Conservation (phyloP, 805 yeast species). For the Wickerhamomyces silvicola region DNA sequence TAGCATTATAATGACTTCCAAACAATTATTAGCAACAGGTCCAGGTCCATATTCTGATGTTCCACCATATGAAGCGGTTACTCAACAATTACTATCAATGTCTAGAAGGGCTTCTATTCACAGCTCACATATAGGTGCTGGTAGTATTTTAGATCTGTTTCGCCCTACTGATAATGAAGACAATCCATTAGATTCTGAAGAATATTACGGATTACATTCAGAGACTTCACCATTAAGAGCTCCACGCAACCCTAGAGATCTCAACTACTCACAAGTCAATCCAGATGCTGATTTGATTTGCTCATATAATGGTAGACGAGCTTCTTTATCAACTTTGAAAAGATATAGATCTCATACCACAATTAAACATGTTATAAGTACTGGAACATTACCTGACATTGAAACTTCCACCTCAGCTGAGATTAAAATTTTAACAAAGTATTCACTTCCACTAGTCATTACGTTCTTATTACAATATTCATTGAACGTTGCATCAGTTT, state of each 20-base stretch:
- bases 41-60: constrained; percentile 21
- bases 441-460: constrained; percentile 55
- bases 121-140: constrained; percentile 12
- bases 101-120: constrained; percentile 17
- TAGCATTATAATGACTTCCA: constrained; percentile 3
- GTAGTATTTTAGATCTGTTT: constrained; percentile 21
- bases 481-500: constrained; percentile 68
- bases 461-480: constrained; percentile 70
- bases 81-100: constrained; percentile 15
- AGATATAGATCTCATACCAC: constrained; percentile 21
- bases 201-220: constrained; percentile 3
- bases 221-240: constrained; percentile 17
- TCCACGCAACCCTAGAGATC: constrained; percentile 16
- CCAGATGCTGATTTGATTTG: constrained; percentile 15
- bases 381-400: constrained; percentile 19
- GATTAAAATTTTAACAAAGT: constrained; percentile 32
- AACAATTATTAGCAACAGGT: constrained; percentile 14
- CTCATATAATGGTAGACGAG: constrained; percentile 11
- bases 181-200: constrained; percentile 6
- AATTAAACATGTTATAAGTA: constrained; percentile 18
- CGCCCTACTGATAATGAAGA: constrained; percentile 11
- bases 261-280: constrained; percentile 4
- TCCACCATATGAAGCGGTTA: constrained; percentile 17
- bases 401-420: constrained; percentile 33
- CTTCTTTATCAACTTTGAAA: constrained; percentile 20